Conservation (phyloP, 495 filamentous ascomycete genomes). For the Evansstolkia leycettana region DNA sequence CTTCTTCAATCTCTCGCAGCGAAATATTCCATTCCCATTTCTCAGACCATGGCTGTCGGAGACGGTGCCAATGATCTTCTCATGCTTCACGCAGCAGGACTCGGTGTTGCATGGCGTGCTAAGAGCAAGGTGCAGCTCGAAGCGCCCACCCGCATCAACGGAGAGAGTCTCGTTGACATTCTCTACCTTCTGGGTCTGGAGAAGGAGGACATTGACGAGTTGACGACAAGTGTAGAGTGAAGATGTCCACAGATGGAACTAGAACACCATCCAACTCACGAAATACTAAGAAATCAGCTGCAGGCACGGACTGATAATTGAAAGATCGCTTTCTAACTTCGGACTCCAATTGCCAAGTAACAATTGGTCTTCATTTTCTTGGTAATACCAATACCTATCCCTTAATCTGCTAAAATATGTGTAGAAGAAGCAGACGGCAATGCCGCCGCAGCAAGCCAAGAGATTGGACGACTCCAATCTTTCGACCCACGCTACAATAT, state of each 20-base stretch:
- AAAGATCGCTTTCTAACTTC: too few relatives aligned
- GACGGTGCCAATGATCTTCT: slow-evolving; percentile 92
- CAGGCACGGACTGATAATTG: background rate
- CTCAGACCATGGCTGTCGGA: slow-evolving; percentile 77
- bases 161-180: slow-evolving; percentile 64
- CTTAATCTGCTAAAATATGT: too few relatives aligned
- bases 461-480: too few relatives aligned
- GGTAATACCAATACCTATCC: too few relatives aligned
- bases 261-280: too few relatives aligned
- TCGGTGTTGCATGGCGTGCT: slow-evolving; percentile 89
- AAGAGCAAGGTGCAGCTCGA: slow-evolving; percentile 85
- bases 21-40: slow-evolving; percentile 54
- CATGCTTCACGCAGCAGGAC: slow-evolving; percentile 80
- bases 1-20: slow-evolving; percentile 66
- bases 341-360: too few relatives aligned
- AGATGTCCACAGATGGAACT: background rate
- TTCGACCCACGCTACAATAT: too few relatives aligned
- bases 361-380: too few relatives aligned
- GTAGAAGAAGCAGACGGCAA: too few relatives aligned
- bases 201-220: slow-evolving; percentile 46
- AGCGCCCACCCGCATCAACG: slow-evolving; percentile 72
- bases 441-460: too few relatives aligned
- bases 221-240: slow-evolving; percentile 18
- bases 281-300: background rate
- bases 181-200: slow-evolving; percentile 74